Evolutionary conservation across 331 rosid genomes (phyloP).

Genomic region (Pyrus hybrid): DNA sequence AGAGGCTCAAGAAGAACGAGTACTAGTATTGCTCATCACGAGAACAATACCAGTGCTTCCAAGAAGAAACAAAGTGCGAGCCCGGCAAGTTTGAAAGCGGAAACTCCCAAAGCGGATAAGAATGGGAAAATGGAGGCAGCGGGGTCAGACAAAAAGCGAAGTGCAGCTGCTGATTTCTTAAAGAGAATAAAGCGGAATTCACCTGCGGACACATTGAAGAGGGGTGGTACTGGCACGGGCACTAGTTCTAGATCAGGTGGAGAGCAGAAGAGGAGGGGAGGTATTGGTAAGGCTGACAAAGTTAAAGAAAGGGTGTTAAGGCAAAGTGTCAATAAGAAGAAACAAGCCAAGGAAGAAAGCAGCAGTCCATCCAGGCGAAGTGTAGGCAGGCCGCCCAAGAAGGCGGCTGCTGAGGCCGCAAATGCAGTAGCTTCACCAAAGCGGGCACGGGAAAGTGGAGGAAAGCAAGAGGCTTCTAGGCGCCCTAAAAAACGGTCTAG

Average conservation of each 20-base stretch:
- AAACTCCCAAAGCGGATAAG: constrained; percentile 32
- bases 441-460: constrained; percentile 60
- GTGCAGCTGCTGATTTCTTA: constrained; percentile 67
- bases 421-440: constrained; percentile 27
- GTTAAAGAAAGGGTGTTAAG: constrained; percentile 45
- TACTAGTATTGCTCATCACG: background rate
- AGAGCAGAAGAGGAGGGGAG: constrained; percentile 44
- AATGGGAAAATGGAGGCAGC: constrained; percentile 42
- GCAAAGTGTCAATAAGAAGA: constrained; percentile 33
- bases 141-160: constrained; percentile 46
- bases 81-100: constrained; percentile 21
- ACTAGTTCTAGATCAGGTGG: constrained; percentile 8
- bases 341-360: constrained; percentile 32
- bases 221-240: constrained; percentile 23
- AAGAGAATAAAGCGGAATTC: constrained; percentile 67
- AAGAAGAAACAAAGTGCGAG: constrained; percentile 26
- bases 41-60: constrained; percentile 23
- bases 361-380: constrained; percentile 59
- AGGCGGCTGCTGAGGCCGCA: constrained; percentile 31
- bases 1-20: constrained; percentile 55
- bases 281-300: constrained; percentile 26
- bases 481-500: constrained; percentile 54
- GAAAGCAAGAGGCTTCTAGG: constrained; percentile 39
- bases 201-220: constrained; percentile 27
- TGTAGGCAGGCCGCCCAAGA: constrained; percentile 77